Base-by-base conservation (phyloP, 495 filamentous ascomycete genomes). In the Lophiotrema nucula region DNA sequence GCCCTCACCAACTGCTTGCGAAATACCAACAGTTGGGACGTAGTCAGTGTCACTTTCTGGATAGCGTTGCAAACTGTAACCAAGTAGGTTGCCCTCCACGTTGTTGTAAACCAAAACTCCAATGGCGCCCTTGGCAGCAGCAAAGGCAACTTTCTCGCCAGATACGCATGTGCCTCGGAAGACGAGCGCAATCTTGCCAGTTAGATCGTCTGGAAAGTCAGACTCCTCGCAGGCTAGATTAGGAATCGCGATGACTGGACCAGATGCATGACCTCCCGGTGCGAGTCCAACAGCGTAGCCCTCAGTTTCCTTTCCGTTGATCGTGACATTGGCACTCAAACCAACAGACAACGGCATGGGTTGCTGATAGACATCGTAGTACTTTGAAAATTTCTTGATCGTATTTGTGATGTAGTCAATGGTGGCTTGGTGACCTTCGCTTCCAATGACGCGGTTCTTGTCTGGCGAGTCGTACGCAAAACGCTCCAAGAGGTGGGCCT, bases 21-120 rank as follows among this genome's bases (percentile, higher is more conserved):
- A 73, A 66, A 89, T 77, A 28, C 81, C 78, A 0, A 75, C 78
- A 28, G 79, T 76, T 0, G 83, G 76, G 8, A 81, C 74, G 58
- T 75, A 79, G 4, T 69, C 63, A 4, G 73, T 74, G 22, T 77
- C 71, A 0, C 75, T 72, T 39, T 69, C 73, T 16, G 75, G 72
- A 0, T 74, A 69, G 4, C 55, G 71, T 38, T 80, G 80, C 1
- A 89, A 74, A n/a, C 84, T 51, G 47, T 58, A 88, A 38, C 78
- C 75, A n/a, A 71, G 63, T 0, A 86, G 60, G 19, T 64, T 28
- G 2, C 84, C 85, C 0, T 68, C 67, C 6, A 67, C 77, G 62
- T 88, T 87, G 73, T 89, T 88, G 70, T 88, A 89, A 50, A 87
- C 73, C 61, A 88, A 64, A 0, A 76, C 74, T 0, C 73, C 87